phyloP scores from a whole-genome alignment of 2,329 filamentous ascomycete species.

The Colletotrichum theobromicola region DNA sequence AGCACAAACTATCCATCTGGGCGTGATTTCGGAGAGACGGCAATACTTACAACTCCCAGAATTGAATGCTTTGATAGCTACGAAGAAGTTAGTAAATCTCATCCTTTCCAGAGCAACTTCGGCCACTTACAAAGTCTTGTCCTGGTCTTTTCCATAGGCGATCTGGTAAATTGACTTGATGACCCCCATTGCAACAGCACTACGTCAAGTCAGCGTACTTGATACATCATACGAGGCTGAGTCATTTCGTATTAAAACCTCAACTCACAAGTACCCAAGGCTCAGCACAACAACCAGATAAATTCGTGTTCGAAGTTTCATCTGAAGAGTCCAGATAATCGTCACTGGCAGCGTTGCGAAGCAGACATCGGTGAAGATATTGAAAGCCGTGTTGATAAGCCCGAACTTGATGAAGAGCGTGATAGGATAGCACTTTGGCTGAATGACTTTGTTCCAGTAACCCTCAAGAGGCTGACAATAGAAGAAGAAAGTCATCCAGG shows the following conservation, averaged over 20 bases:
- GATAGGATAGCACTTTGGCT: conserved; percentile 1
- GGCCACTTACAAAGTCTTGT: neutral
- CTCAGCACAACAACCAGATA: conserved; percentile 38
- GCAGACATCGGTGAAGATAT: conserved; percentile 47
- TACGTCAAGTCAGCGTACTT: neutral
- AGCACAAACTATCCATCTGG: conserved; percentile 34
- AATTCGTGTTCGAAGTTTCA: conserved; percentile 38
- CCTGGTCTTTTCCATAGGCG: conserved; percentile 1
- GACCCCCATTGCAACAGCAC: conserved; percentile 42
- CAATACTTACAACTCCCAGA: neutral
- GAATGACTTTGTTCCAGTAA: conserved; percentile 1
- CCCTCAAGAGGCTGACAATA: neutral
- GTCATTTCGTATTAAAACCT: neutral
- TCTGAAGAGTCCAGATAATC: conserved; percentile 44
- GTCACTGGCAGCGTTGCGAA: conserved; percentile 47
- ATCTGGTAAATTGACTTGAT: conserved; percentile 42
- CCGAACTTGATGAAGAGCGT: neutral
- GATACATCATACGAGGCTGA: no score
- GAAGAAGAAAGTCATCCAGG: conserved; percentile 7
- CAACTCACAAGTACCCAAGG: neutral
- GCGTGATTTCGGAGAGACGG: neutral
- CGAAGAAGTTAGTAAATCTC: fast-evolving
- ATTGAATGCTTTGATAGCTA: neutral
- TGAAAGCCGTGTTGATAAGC: conserved; percentile 30
- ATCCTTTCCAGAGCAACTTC: neutral